These are phyloP conservation scores for Phytopythium boreale DNA, from an alignment of 352 stramenopile genomes.

Conservation along the genomic window DNA sequence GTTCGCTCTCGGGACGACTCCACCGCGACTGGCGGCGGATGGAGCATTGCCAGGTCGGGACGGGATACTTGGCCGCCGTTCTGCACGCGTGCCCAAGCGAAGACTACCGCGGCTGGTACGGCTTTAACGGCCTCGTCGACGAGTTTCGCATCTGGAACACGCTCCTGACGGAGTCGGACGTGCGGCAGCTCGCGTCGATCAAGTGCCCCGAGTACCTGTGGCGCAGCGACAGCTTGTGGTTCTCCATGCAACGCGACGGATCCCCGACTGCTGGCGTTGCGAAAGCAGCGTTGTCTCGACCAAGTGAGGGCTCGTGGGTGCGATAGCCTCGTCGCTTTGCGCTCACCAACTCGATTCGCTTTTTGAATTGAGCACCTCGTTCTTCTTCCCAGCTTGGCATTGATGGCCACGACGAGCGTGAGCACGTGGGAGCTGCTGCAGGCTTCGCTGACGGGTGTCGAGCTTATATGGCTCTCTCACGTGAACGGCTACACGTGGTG, in stretches of 20 bases:
- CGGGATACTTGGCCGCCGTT: not conserved
- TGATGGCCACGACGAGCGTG: not conserved
- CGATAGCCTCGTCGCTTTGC: not conserved
- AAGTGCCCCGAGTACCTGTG: constrained; percentile 3
- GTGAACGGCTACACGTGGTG: no score
- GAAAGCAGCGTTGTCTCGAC: not conserved
- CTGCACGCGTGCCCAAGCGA: constrained; percentile 5
- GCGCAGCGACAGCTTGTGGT: not conserved
- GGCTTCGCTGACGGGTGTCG: no score
- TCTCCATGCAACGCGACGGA: constrained; percentile 6
- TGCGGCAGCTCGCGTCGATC: not conserved
- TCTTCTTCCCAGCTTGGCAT: no score
- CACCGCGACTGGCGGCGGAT: constrained; percentile 11
- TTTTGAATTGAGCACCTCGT: no score
- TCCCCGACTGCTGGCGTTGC: not conserved
- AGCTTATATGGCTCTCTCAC: no score
- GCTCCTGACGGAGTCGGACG: constrained; percentile 4
- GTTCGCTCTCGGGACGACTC: constrained; percentile 7
- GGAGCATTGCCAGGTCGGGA: constrained; percentile 4
- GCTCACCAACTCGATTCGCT: no score
- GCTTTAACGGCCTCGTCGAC: constrained; percentile 18
- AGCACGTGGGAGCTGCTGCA: not conserved
- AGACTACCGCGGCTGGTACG: constrained; percentile 17
- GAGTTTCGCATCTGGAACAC: constrained; percentile 21
- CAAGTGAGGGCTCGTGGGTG: not conserved